These are phyloP conservation scores for Alnus rubra DNA, from an alignment of 306 rosid genomes.

Conservation along the genomic window DNA sequence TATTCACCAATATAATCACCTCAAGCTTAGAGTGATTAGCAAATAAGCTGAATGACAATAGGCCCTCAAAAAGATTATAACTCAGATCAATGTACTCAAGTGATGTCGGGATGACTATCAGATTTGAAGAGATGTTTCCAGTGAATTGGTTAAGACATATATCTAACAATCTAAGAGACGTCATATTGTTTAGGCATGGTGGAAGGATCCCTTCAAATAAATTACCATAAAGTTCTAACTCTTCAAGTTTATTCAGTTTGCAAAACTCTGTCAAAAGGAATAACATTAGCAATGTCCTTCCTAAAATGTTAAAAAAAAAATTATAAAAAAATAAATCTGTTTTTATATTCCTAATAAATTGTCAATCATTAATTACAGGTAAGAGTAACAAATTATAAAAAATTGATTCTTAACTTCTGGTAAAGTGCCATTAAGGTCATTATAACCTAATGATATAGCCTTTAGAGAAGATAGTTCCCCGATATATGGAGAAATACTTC, in stretches of 20 bases:
- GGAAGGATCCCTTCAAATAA: slow-evolving; percentile 14
- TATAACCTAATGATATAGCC: neutral
- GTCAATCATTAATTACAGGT: too few species aligned
- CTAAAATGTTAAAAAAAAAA: too few species aligned
- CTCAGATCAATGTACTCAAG: slow-evolving; percentile 15
- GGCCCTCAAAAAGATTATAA: slow-evolving; percentile 16
- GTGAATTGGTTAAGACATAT: slow-evolving; percentile 5
- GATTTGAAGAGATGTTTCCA: slow-evolving; percentile 10
- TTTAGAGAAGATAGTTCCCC: neutral
- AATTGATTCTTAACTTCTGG: neutral
- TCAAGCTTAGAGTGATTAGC: slow-evolving; percentile 23
- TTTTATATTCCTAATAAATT: too few species aligned
- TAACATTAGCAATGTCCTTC: neutral
- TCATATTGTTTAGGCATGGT: slow-evolving; percentile 20
- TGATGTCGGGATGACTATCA: neutral
- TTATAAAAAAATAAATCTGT: too few species aligned
- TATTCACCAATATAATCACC: slow-evolving; percentile 2
- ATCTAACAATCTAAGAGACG: slow-evolving; percentile 16
- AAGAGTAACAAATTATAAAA: too few species aligned
- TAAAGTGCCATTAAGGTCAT: neutral
- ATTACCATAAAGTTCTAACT: slow-evolving; percentile 17
- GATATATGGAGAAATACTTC: neutral
- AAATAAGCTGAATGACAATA: slow-evolving; percentile 15
- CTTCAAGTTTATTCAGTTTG: slow-evolving; percentile 1
- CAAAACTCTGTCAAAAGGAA: slow-evolving; percentile 7